Evolutionary conservation across 176 grass and related monocot species (phyloP).

Genomic region (Zea luxurians): DNA sequence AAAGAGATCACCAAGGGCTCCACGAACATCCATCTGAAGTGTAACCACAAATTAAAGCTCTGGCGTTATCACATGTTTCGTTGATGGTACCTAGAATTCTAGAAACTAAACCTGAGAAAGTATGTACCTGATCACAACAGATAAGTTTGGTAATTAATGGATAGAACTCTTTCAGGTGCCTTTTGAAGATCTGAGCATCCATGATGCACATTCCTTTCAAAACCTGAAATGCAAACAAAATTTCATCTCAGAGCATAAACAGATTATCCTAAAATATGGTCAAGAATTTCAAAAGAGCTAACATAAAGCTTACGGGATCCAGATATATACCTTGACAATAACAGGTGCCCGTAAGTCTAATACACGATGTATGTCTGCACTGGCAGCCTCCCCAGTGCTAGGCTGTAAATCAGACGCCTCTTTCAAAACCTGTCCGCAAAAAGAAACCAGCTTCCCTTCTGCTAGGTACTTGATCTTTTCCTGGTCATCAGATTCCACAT

Average conservation of each 20-base stretch:
- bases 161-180: slow-evolving; percentile 91
- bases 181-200: slow-evolving; percentile 91
- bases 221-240: slow-evolving; percentile 61
- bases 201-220: slow-evolving; percentile 92
- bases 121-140: slow-evolving; percentile 91
- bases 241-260: slow-evolving; percentile 10
- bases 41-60: slow-evolving; percentile 30
- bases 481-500: slow-evolving; percentile 48
- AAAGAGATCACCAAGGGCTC: slow-evolving; percentile 87
- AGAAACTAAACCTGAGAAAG: background rate
- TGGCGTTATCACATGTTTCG: background rate
- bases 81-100: background rate
- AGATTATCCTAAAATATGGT: slow-evolving; percentile 13
- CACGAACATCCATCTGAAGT: slow-evolving; percentile 92
- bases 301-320: slow-evolving; percentile 24
- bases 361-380: slow-evolving; percentile 80
- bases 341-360: slow-evolving; percentile 87
- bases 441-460: slow-evolving; percentile 90
- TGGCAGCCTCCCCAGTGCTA: slow-evolving; percentile 60
- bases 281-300: background rate
- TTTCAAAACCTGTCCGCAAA: slow-evolving; percentile 89
- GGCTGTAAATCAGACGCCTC: slow-evolving; percentile 94
- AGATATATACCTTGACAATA: slow-evolving; percentile 89
- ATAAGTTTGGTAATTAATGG: slow-evolving; percentile 99
- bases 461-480: slow-evolving; percentile 77